A percentile compares a stretch with the other conserved stretches of the same genome.
Evolutionary conservation across 306 rosid species (phyloP).

Genomic region (Pyrus pyrifolia): DNA sequence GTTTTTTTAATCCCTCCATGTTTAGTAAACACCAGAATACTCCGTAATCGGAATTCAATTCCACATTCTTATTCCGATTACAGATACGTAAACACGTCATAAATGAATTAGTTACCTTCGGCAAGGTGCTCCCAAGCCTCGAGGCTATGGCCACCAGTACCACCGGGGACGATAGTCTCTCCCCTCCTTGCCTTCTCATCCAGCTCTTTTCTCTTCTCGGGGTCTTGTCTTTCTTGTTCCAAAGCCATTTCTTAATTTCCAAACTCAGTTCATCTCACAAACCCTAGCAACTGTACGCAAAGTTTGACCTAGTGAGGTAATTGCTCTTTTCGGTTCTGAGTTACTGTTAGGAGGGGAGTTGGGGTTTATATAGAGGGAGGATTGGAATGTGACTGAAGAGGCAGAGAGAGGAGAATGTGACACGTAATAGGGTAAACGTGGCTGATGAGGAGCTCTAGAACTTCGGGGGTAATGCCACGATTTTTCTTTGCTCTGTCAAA

Average conservation of each 20-base stretch:
- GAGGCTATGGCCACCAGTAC: slow-evolving; percentile 77
- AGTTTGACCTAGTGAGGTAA: no score
- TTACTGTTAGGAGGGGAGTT: not conserved
- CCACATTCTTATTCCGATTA: no score
- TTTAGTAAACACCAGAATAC: no score
- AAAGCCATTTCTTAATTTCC: not conserved
- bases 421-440: slow-evolving; percentile 17
- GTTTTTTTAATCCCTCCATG: no score
- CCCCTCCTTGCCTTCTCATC: slow-evolving; percentile 59
- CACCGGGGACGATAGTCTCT: slow-evolving; percentile 70
- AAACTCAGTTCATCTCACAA: not conserved
- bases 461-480: not conserved
- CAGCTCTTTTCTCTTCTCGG: slow-evolving; percentile 32
- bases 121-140: slow-evolving; percentile 78
- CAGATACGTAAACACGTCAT: not conserved
- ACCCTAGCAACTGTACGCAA: no score
- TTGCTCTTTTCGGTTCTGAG: not conserved
- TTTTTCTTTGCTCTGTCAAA: not conserved
- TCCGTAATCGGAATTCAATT: no score
- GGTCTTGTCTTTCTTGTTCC: slow-evolving; percentile 12
- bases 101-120: slow-evolving; percentile 36
- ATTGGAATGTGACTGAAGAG: not conserved
- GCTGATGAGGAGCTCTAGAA: not conserved
- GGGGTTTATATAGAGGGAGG: not conserved
- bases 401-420: not conserved